Base-by-base conservation (phyloP, 2,329 filamentous ascomycete genomes). In the Anthostomella pinea region DNA sequence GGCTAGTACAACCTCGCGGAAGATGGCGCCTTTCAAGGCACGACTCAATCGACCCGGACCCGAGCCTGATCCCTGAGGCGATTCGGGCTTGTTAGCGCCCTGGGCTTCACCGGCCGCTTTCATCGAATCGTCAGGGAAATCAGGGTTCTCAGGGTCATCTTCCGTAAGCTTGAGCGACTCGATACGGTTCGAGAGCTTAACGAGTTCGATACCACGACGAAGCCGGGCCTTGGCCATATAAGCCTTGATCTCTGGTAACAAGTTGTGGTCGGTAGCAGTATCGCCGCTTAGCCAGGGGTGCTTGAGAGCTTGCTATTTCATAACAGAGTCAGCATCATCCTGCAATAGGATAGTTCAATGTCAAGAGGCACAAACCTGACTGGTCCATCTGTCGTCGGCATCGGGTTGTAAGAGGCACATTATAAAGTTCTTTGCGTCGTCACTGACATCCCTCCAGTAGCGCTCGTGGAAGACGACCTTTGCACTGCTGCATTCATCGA, bases 361-460 rank as follows among this genome's bases (percentile, higher is more conserved):
- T 52, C 35, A 22, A 39, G 29, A 8, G 16, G 11, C 39, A 56
- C 75, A 46, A 73, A 87, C 85, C 65, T 84, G 75, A 55, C 87
- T 95, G 2, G 84, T 84, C 54, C 81, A 82, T 52, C 94, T 83
- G 52, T 85, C 77, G 30, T 81, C 75, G 2, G 89, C 85, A 49
- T 87, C 77, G 3, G 89, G 81, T 51, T 91, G 83, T 41, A 98
- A 76, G 17, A 98, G 75, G 39, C 72, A 70, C 43, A 84, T 69
- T 66, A 98, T 97, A 62, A 98, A 98, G 50, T 91, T 81, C 69
- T 97, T 98, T 49, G 90, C 93, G 51, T 97, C 90, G 32, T 85
- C 75, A 61, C 90, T 96, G 55, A 98, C 93, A 53, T 96, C 93
- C 62, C 89, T 93, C 93, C 93, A 98, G 69, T 97, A 98, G 39